Evolutionary conservation across 2,329 filamentous ascomycete species (phyloP), one percentile per base, ranked within the genome.

Genomic region (Monosporascus sp.): DNA sequence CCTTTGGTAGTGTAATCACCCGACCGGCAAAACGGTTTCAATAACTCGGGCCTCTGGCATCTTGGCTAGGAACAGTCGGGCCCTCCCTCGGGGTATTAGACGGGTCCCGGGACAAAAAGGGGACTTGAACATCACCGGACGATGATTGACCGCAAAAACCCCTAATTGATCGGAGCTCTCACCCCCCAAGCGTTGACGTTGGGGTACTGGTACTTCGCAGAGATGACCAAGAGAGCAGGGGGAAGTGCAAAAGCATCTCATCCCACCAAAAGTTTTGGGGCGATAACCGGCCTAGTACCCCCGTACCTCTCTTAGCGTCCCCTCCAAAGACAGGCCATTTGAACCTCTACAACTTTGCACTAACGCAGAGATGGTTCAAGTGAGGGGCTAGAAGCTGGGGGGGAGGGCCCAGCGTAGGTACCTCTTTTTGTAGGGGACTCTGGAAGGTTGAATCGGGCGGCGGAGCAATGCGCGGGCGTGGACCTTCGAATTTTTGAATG

Each of bases 251-350:
- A 31, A 27, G 27, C 45, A 52, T 48, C 54, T 52, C 56, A 59
- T 62, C 59, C 59, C 62, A 64, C 66, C 65, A 66, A 66, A 60
- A 61, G 60, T 65, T 67, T 64, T 65, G 62, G 61, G 50, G 54
- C 51, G 56, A 58, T 62, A 56, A 56, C 50, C 44, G 48, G 52
- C 53, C 52, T 56, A 60, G 56, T 57, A 59, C 57, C 52, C 52
- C 59, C 56, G 52, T 57, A 46, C 59, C 52, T 56, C 38, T 52
- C 52, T 56, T 65, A 66, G 61, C 58, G 59, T 54, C 56, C 59
- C 59, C 56, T 60, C 62, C 61, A 63, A 59, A 59, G 59, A 58
- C 11, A 34, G 31, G 31, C 27, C 11, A 34, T 34, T 14, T 11
- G 31, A 14, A 34, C 31, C 31, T 34, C 31, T 34, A 14, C 11